phyloP scores from a whole-genome alignment of 805 yeast species.

The Ogataea pignaliae region DNA sequence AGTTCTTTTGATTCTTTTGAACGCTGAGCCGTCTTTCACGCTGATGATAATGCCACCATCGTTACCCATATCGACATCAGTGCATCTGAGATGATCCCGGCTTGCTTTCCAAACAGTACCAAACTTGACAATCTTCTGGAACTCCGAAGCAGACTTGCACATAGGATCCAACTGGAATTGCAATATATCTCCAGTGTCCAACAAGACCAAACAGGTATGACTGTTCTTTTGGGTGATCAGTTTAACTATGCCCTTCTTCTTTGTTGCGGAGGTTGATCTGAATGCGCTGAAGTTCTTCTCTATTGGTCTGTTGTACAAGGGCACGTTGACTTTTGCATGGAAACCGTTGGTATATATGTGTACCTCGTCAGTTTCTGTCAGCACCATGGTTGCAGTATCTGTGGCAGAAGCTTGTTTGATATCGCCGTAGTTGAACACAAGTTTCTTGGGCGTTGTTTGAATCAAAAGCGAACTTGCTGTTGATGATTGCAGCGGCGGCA shows the following conservation, averaged over 20 bases:
- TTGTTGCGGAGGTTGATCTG: slow-evolving; percentile 47
- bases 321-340: slow-evolving; percentile 44
- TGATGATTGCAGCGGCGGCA: slow-evolving; percentile 5
- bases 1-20: slow-evolving; percentile 35
- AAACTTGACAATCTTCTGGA: slow-evolving; percentile 42
- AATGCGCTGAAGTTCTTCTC: slow-evolving; percentile 49
- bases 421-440: slow-evolving; percentile 40
- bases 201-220: slow-evolving; percentile 42
- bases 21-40: slow-evolving; percentile 67
- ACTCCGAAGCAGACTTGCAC: slow-evolving; percentile 28
- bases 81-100: slow-evolving; percentile 49
- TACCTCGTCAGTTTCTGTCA: slow-evolving; percentile 53
- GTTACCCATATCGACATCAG: slow-evolving; percentile 61
- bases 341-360: slow-evolving; percentile 56
- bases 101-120: slow-evolving; percentile 59
- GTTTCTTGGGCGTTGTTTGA: slow-evolving; percentile 16
- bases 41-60: slow-evolving; percentile 69
- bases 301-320: slow-evolving; percentile 28
- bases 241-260: slow-evolving; percentile 30
- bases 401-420: slow-evolving; percentile 58
- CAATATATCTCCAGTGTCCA: slow-evolving; percentile 58
- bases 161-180: slow-evolving; percentile 30
- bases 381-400: slow-evolving; percentile 65
- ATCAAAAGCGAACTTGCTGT: slow-evolving; percentile 12
- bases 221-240: slow-evolving; percentile 35